Evolutionary conservation across 345 rosid species (phyloP).

Genomic region (Lepidium aucheri): DNA sequence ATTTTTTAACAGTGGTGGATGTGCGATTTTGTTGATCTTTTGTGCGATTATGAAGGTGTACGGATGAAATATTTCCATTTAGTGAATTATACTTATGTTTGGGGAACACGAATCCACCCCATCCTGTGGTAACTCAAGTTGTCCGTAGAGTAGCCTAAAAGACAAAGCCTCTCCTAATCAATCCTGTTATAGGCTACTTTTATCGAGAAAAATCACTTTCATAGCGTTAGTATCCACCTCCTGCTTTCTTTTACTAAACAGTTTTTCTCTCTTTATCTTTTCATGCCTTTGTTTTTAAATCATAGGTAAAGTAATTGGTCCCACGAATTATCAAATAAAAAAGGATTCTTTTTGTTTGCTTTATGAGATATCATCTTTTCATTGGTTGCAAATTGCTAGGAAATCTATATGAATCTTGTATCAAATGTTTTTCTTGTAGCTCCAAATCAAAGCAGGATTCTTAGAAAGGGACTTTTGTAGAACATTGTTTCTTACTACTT

Average conservation of each 20-base stretch:
- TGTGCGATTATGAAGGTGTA: constrained; percentile 7
- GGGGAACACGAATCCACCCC: constrained; percentile 23
- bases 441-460: constrained; percentile 25
- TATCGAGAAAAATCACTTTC: constrained; percentile 13
- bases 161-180: constrained; percentile 17
- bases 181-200: constrained; percentile 20
- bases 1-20: constrained; percentile 16
- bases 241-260: not conserved
- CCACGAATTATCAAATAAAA: constrained; percentile 19
- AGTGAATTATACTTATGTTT: constrained; percentile 16
- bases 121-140: constrained; percentile 6
- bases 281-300: constrained; percentile 14
- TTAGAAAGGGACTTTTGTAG: constrained; percentile 9
- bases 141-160: constrained; percentile 16
- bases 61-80: constrained; percentile 12
- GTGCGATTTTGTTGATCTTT: not conserved
- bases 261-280: constrained; percentile 20
- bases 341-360: constrained; percentile 22
- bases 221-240: constrained; percentile 14
- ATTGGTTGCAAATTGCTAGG: constrained; percentile 22
- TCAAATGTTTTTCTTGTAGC: constrained; percentile 20
- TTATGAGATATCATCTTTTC: not conserved
- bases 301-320: constrained; percentile 22
- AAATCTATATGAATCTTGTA: constrained; percentile 24
- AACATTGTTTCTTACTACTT: constrained; percentile 2